A percentile compares a stretch with the other conserved stretches of the same genome.
Conservation (phyloP, 2,329 filamentous ascomycete species). For the Colletotrichum eremochloae region DNA sequence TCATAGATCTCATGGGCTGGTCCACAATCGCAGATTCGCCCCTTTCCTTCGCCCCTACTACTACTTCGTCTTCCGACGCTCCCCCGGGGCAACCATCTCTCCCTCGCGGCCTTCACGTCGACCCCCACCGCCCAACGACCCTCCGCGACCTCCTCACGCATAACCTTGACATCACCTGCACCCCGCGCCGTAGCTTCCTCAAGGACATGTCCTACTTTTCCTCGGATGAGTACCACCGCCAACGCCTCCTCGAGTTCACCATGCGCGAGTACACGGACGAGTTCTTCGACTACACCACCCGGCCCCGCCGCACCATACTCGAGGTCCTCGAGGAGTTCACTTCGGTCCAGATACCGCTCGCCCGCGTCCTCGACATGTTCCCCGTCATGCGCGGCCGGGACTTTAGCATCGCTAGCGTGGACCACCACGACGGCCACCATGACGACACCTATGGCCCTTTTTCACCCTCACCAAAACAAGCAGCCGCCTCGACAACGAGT, state of each 20-base stretch:
- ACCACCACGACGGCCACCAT: constrained; percentile 52
- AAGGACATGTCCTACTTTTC: constrained; percentile 82
- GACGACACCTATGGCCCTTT: neutral
- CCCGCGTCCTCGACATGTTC: constrained; percentile 78
- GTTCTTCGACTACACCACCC: constrained; percentile 94
- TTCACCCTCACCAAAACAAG: constrained; percentile 40
- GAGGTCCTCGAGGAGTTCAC: constrained; percentile 94
- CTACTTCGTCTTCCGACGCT: neutral
- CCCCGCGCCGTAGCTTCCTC: constrained; percentile 91
- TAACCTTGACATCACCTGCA: constrained; percentile 89
- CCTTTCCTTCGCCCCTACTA: constrained; percentile 54
- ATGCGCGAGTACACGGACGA: constrained; percentile 87
- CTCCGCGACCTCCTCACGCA: constrained; percentile 83
- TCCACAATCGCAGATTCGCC: constrained; percentile 76
- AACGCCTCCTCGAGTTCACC: constrained; percentile 86
- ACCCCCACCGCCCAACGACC: constrained; percentile 62
- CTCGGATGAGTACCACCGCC: constrained; percentile 77
- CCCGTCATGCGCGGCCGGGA: constrained; percentile 89
- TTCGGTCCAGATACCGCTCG: constrained; percentile 83
- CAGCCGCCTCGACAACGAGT: constrained; percentile 48
- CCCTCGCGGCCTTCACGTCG: constrained; percentile 53
- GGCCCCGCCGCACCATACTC: constrained; percentile 89
- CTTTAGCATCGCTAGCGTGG: constrained; percentile 91
- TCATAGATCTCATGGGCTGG: constrained; percentile 88
- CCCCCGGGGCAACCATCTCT: constrained; percentile 30